Evolutionary conservation across 2,329 filamentous ascomycete genomes (phyloP).

Genomic region (Escovopsis sp.): DNA sequence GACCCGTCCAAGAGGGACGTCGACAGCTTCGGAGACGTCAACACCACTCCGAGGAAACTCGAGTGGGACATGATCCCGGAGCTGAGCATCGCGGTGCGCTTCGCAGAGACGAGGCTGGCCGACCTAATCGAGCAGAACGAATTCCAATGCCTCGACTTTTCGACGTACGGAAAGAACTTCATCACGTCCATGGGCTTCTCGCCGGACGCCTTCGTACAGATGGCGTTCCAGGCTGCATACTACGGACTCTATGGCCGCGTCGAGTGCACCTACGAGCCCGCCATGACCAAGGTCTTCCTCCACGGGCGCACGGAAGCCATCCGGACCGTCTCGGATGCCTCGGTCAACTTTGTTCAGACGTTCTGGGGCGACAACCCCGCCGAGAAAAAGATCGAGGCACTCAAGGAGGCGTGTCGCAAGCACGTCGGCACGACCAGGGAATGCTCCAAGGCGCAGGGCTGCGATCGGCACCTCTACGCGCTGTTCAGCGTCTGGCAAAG

Average conservation of each 20-base stretch:
- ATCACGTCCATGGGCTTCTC: constrained; percentile 96
- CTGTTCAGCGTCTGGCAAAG: constrained; percentile 92
- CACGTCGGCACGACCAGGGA: constrained; percentile 69
- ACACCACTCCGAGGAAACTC: constrained; percentile 84
- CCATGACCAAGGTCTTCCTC: constrained; percentile 91
- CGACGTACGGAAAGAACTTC: constrained; percentile 86
- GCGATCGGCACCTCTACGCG: constrained; percentile 86
- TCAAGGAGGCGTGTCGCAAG: constrained; percentile 68
- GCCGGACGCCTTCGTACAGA: constrained; percentile 93
- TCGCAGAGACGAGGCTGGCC: constrained; percentile 85
- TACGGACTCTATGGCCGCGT: constrained; percentile 89
- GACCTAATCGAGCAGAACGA: constrained; percentile 96
- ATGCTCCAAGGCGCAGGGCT: constrained; percentile 79
- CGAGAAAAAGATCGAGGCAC: constrained; percentile 68
- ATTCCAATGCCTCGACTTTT: constrained; percentile 82
- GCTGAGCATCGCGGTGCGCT: constrained; percentile 76
- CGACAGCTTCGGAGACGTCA: constrained; percentile 81
- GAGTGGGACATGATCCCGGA: constrained; percentile 97
- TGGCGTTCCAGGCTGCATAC: constrained; percentile 97
- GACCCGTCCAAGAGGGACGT: constrained; percentile 88
- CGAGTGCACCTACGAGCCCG: constrained; percentile 92
- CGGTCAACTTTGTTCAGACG: constrained; percentile 74
- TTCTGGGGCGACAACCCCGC: constrained; percentile 90
- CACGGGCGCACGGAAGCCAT: constrained; percentile 94
- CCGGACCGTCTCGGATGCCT: constrained; percentile 67